phyloP scores from a whole-genome alignment of 2,329 filamentous ascomycete genomes.

The Penicillium sp. region DNA sequence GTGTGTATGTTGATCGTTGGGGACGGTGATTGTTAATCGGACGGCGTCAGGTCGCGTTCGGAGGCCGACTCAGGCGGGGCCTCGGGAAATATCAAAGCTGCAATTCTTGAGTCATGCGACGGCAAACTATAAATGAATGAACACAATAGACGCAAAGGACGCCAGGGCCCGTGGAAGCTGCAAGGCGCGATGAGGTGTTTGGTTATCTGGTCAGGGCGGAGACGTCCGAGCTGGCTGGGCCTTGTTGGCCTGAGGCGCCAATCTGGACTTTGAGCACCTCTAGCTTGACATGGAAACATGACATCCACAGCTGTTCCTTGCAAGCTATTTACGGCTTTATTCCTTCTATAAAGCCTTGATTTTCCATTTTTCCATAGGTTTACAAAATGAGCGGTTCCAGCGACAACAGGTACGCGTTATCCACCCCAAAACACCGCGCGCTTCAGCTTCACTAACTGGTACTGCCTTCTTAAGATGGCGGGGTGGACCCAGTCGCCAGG shows the following conservation, averaged over 20 bases:
- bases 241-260: constrained; percentile 18
- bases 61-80: constrained; percentile 4
- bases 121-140: neutral
- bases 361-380: neutral
- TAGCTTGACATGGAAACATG: constrained; percentile 5
- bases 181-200: constrained; percentile 11
- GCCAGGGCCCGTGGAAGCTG: constrained; percentile 1
- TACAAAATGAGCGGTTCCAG: constrained; percentile 38
- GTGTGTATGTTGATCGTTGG: constrained; percentile 14
- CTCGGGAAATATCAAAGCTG: neutral
- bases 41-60: constrained; percentile 19
- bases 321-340: constrained; percentile 1
- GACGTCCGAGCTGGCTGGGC: constrained; percentile 7
- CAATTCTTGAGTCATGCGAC: neutral
- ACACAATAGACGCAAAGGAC: constrained; percentile 2
- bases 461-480: constrained; percentile 36
- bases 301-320: constrained; percentile 22
- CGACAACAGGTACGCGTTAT: constrained; percentile 35
- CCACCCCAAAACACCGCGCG: neutral
- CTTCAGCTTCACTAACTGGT: constrained; percentile 10
- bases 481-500: constrained; percentile 40
- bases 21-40: constrained; percentile 19
- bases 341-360: neutral
- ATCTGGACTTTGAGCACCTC: constrained; percentile 12
- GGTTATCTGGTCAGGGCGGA: constrained; percentile 25